Base-by-base conservation (phyloP, 129 eudicot species). In the sunflower (Helianthus annuus) region DNA sequence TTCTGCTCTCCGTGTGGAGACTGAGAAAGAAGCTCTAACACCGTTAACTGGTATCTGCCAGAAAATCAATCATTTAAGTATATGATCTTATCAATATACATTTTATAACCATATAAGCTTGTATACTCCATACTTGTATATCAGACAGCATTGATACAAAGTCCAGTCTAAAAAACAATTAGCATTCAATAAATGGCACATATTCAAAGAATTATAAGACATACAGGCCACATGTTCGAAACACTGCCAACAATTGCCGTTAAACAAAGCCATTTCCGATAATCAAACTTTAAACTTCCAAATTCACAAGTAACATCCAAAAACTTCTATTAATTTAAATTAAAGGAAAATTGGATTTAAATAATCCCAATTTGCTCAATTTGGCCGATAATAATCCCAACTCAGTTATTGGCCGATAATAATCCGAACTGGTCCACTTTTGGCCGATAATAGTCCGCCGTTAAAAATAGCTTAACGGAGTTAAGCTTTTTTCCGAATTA, bases 21-120 rank as follows among this genome's bases (percentile, higher is more conserved):
- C 71, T 86, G 83, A 67, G 84, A 75, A 74, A 94, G 97, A 75
- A 94, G 92, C 91, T 90, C 97, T 64, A 94, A 80, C 10, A 90
- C 89, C 55, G 60, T 83, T 67, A 88, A 74, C 85, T 94, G 99
- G 85, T 94, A 94, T 70, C 99, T 94, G 86, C 81, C 79, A 75
- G 46, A 71, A 60, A 66, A 19, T 46, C 54, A 77, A 53, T 40
- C 34, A 39, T 11, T 29, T 32, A 22, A 70, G 69, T 52, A 77
- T 40, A 42, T 11, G 49, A 49, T 38, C 53, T 36, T 39, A 63
- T 72, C 15, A 72, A 14, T 7, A 10, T 60, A 46, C 5, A 19
- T 19, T 19, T 19, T 19, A 19, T 19, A 19, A 19, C 22, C 22
- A 19, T 19, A 19, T 19, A 19, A 19, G 22, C 22, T 19, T 19